Base-by-base conservation (phyloP, 306 rosid genomes). In the Betula pendula region DNA sequence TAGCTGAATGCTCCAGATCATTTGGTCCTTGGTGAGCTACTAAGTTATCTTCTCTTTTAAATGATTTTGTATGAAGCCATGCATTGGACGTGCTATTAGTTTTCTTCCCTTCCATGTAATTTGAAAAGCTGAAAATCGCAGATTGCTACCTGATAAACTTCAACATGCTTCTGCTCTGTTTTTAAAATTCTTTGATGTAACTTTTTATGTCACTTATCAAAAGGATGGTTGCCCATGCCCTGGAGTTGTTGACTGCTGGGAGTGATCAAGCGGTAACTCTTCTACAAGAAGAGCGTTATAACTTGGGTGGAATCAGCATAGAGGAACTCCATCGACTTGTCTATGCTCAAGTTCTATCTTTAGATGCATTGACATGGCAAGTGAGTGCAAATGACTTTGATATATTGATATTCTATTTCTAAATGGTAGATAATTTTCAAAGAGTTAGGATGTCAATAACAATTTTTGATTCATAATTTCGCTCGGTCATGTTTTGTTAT, bases 1-100 rank as follows among this genome's bases (percentile, higher is more conserved):
- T 94, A 76, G 98, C 96, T 22, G 97, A 92, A 79, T 90, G 94
- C 83, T 90, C 94, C 52, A 81, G 94, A 88, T 94, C 83, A 80
- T 94, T 90, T 85, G 98, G 98, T 72, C 93, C 97, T 76, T 94
- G 98, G 98, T 94, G 85, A 89, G 97, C 80, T 86, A 24, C 79
- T 71, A 2, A 40, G 19, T 47, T 68, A 31, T 68, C 59, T 50
- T 63, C 74, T 66, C 29, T 67, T 42, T 12, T 50, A 33, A 38
- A 70, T 79, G 22, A 20, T 66, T 65, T 33, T 56, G 51, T 65
- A 58, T 38, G 20, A 20, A 27, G 24, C 67, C 76, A 55, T 56
- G 60, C 67, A 33, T 63, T 63, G 47, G 25, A 63, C 45, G 25
- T 63, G 70, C 47, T 3, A 33, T 17, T 33, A 63, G 38, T 65